Conservation (phyloP, 768 basidiomycete species). For the Collybia mongolica region DNA sequence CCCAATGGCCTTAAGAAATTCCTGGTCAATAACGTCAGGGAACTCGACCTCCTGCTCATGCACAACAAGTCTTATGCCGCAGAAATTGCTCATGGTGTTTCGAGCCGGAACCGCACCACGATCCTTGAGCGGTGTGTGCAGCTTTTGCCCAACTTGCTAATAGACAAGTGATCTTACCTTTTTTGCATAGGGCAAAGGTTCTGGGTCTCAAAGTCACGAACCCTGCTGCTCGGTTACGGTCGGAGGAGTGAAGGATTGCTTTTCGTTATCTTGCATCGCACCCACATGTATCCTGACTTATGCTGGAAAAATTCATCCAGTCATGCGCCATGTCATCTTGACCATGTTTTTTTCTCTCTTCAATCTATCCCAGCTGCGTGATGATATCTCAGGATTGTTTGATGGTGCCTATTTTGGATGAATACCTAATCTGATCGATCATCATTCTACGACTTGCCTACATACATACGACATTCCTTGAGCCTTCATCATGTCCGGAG, state of each 20-base stretch:
- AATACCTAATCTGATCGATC: no score
- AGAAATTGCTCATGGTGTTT: slow-evolving; percentile 95
- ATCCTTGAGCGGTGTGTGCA: slow-evolving; percentile 79
- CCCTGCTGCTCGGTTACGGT: slow-evolving; percentile 86
- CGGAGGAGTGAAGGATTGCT: slow-evolving; percentile 75
- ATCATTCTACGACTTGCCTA: no score
- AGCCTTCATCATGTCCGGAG: background rate
- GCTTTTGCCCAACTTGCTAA: background rate
- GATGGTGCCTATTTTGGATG: background rate
- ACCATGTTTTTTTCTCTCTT: slow-evolving; percentile 5
- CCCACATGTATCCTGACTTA: slow-evolving; percentile 50
- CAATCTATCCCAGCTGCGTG: background rate
- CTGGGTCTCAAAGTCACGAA: slow-evolving; percentile 94
- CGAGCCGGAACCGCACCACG: slow-evolving; percentile 88
- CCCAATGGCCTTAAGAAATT: slow-evolving; percentile 97
- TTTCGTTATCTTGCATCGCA: slow-evolving; percentile 34
- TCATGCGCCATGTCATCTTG: slow-evolving; percentile 29
- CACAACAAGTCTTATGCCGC: slow-evolving; percentile 97
- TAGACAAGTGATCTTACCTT: slow-evolving; percentile 1
- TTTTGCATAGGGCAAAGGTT: slow-evolving; percentile 71
- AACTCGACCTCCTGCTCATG: slow-evolving; percentile 95
- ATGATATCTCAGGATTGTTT: background rate
- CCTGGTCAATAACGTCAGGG: slow-evolving; percentile 89
- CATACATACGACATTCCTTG: slow-evolving; percentile 17
- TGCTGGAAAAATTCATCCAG: slow-evolving; percentile 52